Percentiles rank a stretch among this genome's conserved stretches.
phyloP scores from a whole-genome alignment of 768 basidiomycete genomes.

The Lyophyllum decastes region DNA sequence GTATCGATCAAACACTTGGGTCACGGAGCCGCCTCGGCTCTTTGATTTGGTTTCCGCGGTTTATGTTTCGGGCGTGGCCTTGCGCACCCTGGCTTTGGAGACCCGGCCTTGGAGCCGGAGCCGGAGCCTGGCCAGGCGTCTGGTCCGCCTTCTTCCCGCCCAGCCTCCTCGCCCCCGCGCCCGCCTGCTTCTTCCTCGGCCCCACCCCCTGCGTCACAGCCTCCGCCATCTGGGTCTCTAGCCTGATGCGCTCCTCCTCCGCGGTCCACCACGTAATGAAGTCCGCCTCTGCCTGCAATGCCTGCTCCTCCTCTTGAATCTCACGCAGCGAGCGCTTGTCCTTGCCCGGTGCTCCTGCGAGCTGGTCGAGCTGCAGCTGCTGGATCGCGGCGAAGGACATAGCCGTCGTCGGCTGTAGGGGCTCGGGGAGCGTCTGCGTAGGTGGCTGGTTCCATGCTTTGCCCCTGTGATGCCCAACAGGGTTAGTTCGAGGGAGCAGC shows the following conservation, averaged over 20 bases:
- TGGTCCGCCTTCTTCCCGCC: constrained; percentile 2
- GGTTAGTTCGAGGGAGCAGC: neutral
- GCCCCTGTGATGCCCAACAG: constrained; percentile 23
- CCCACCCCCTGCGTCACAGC: neutral
- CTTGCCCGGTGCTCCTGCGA: constrained; percentile 32
- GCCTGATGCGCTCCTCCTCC: constrained; percentile 73
- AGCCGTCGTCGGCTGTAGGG: constrained; percentile 32
- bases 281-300: constrained; percentile 66
- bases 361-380: constrained; percentile 66
- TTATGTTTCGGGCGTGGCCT: constrained; percentile 1
- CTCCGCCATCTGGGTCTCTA: constrained; percentile 33
- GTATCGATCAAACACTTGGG: no score
- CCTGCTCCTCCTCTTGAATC: constrained; percentile 85
- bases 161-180: neutral
- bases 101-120: no score
- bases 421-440: constrained; percentile 17
- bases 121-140: neutral
- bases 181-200: neutral
- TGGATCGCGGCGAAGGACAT: constrained; percentile 88
- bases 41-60: constrained; percentile 6
- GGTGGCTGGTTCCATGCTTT: constrained; percentile 59
- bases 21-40: neutral
- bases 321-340: constrained; percentile 70
- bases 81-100: no score
- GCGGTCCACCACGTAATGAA: constrained; percentile 90